Evolutionary conservation across 176 grass and related monocot species (phyloP).

Genomic region (Oryza punctata): DNA sequence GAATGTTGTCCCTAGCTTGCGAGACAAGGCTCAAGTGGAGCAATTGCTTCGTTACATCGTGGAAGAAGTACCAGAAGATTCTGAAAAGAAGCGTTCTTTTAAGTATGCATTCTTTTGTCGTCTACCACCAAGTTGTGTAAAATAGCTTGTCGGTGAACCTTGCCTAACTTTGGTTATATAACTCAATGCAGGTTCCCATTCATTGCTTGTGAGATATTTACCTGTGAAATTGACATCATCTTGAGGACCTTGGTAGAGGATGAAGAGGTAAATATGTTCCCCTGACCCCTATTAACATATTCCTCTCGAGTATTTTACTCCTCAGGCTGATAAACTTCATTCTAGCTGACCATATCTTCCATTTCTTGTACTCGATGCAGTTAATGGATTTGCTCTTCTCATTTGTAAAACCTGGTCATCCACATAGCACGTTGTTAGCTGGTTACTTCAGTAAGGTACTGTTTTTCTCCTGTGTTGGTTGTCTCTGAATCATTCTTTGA

Average conservation of each 20-base stretch:
- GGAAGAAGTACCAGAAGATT: constrained; percentile 74
- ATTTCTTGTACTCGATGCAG: constrained; percentile 47
- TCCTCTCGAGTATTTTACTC: constrained; percentile 25
- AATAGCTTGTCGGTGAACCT: constrained; percentile 22
- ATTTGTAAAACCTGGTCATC: constrained; percentile 71
- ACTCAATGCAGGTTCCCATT: constrained; percentile 70
- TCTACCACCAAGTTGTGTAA: constrained; percentile 12
- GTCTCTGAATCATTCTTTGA: constrained; percentile 17
- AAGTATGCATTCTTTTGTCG: constrained; percentile 49
- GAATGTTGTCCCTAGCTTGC: constrained; percentile 54
- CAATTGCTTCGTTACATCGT: constrained; percentile 79
- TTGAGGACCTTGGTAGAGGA: constrained; percentile 87
- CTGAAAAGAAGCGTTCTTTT: constrained; percentile 74
- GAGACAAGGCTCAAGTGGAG: constrained; percentile 78
- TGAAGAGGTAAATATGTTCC: constrained; percentile 56
- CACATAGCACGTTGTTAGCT: constrained; percentile 62
- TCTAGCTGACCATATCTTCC: constrained; percentile 21
- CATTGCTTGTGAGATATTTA: constrained; percentile 92
- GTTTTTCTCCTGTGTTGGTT: not conserved
- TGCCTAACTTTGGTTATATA: constrained; percentile 23
- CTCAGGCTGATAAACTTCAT: constrained; percentile 15
- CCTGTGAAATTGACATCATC: constrained; percentile 84
- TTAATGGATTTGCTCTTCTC: constrained; percentile 87
- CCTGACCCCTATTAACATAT: not conserved
- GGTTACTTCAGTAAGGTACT: constrained; percentile 93